These are phyloP conservation scores for Suillus decipiens DNA, from an alignment of 768 basidiomycete genomes.

Conservation along the genomic window DNA sequence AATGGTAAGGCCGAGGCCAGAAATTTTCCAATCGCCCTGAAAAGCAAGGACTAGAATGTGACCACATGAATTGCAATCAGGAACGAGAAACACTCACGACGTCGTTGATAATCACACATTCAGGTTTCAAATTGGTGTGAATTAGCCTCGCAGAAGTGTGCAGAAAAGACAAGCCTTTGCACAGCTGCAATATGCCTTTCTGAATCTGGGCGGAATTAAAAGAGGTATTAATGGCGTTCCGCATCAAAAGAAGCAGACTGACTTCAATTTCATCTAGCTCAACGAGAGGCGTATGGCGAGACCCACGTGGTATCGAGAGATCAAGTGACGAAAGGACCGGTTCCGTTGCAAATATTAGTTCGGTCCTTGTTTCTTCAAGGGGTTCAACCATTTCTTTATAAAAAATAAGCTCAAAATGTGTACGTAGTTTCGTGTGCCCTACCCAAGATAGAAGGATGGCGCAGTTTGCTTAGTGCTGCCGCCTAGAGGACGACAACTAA, in stretches of 20 bases:
- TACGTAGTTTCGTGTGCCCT: constrained; percentile 17
- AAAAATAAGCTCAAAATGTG: constrained; percentile 13
- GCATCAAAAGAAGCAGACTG: constrained; percentile 22
- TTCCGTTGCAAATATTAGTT: constrained; percentile 93
- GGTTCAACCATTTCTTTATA: constrained; percentile 93
- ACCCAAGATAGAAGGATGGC: constrained; percentile 95
- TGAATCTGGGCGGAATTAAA: constrained; percentile 63
- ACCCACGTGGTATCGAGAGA: constrained; percentile 68
- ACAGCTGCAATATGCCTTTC: constrained; percentile 92
- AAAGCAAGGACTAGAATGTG: neutral
- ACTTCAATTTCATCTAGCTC: constrained; percentile 98
- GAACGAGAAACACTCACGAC: constrained; percentile 53
- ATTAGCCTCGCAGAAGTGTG: constrained; percentile 91
- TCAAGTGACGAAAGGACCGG: constrained; percentile 82
- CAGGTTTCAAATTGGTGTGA: constrained; percentile 87
- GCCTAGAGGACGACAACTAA: constrained; percentile 50
- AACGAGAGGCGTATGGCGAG: constrained; percentile 55
- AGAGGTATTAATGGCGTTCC: constrained; percentile 7
- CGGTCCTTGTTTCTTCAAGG: constrained; percentile 86
- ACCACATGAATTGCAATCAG: constrained; percentile 1
- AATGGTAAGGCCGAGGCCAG: constrained; percentile 86
- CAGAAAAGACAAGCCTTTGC: constrained; percentile 87
- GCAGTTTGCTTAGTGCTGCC: constrained; percentile 75
- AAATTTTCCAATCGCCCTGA: constrained; percentile 96
- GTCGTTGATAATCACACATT: constrained; percentile 86